Percentiles rank a stretch among this genome's conserved stretches.
Conservation (phyloP, 192 early-diverging fungal genomes). For the Linnemannia hyalina region DNA sequence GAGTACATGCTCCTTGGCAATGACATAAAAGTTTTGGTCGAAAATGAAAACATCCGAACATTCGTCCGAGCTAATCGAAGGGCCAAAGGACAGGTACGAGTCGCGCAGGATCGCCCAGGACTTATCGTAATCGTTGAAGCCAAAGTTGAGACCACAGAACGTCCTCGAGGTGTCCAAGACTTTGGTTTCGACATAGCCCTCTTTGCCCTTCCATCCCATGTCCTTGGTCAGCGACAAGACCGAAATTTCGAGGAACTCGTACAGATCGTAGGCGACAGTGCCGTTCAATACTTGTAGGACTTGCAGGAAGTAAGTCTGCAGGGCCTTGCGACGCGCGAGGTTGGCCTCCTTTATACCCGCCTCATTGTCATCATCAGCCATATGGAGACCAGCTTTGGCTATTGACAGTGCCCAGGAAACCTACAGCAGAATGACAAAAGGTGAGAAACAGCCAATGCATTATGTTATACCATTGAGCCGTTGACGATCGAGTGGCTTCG, state of each 20-base stretch:
- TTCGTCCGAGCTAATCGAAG: conserved; percentile 40
- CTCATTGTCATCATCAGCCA: conserved; percentile 39
- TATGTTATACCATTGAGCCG: background rate
- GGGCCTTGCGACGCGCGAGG: conserved; percentile 64
- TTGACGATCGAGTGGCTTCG: background rate
- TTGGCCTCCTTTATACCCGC: conserved; percentile 49
- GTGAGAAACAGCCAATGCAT: background rate
- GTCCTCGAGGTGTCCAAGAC: conserved; percentile 65
- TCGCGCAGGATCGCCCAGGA: conserved; percentile 84
- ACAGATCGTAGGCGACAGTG: conserved; percentile 75
- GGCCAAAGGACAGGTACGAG: conserved; percentile 70
- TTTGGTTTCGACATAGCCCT: conserved; percentile 77
- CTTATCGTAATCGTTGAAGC: conserved; percentile 59
- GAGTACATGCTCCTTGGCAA: conserved; percentile 20
- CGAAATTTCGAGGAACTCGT: conserved; percentile 83
- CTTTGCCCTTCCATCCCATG: conserved; percentile 88
- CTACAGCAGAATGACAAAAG: conserved; percentile 4
- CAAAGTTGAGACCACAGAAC: conserved; percentile 49
- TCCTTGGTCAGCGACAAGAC: conserved; percentile 80
- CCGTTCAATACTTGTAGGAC: conserved; percentile 72
- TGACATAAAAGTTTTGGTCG: conserved; percentile 54
- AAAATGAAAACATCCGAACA: conserved; percentile 63
- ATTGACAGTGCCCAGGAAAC: conserved; percentile 36
- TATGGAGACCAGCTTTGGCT: conserved; percentile 21
- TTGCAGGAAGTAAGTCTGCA: conserved; percentile 73